phyloP scores from a whole-genome alignment of 257 asterid species.

The Jaltomata sinuosa region DNA sequence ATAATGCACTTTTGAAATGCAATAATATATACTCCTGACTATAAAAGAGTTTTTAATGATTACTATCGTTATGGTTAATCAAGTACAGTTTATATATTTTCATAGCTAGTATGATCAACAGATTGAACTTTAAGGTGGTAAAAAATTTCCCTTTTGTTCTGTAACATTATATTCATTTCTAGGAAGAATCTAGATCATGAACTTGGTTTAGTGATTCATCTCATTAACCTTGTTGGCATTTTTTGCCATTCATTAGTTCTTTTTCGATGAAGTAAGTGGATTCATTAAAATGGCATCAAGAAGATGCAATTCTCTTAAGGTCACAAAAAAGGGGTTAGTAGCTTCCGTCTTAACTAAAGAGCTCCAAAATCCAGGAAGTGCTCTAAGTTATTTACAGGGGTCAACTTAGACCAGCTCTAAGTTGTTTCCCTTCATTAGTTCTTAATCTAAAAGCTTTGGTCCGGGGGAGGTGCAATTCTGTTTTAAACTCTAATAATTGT shows the following conservation, averaged over 20 bases:
- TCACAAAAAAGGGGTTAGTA: too few relatives aligned
- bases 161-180: background rate
- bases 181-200: constrained; percentile 2
- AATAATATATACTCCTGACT: background rate
- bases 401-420: too few relatives aligned
- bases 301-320: too few relatives aligned
- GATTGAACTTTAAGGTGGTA: background rate
- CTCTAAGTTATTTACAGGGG: too few relatives aligned
- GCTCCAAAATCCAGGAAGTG: too few relatives aligned
- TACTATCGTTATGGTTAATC: background rate
- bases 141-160: background rate
- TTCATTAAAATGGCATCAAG: too few relatives aligned
- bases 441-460: background rate
- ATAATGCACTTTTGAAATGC: background rate
- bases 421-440: background rate
- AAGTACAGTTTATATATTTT: background rate
- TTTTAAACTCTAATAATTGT: background rate
- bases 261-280: background rate
- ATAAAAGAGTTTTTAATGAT: background rate
- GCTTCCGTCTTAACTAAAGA: too few relatives aligned
- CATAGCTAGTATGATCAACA: background rate
- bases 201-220: background rate
- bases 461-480: background rate
- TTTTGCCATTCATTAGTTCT: background rate
- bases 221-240: background rate